Evolutionary conservation across 805 yeast species (phyloP).

Genomic region (Clavispora santaluciae): DNA sequence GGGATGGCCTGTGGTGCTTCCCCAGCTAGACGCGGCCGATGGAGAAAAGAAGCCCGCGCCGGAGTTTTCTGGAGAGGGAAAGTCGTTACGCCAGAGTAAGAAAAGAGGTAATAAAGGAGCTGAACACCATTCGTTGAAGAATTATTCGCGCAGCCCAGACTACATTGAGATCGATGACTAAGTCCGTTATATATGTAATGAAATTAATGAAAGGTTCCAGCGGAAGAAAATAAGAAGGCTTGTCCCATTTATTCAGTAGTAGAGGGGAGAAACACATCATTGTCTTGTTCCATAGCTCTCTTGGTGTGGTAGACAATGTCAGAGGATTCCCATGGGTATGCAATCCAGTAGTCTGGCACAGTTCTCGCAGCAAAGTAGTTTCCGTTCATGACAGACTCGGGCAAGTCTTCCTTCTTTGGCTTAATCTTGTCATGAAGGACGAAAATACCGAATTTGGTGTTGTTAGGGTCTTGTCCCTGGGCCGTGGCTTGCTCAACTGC

Average conservation of each 20-base stretch:
- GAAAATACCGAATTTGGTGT: slow-evolving; percentile 67
- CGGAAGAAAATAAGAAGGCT: background rate
- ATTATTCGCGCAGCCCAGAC: slow-evolving; percentile 69
- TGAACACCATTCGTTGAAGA: slow-evolving; percentile 49
- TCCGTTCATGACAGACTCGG: slow-evolving; percentile 57
- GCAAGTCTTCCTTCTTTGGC: slow-evolving; percentile 72
- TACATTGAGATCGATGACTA: slow-evolving; percentile 66
- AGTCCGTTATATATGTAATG: background rate
- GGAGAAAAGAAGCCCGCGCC: slow-evolving; percentile 17
- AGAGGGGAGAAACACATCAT: slow-evolving; percentile 49
- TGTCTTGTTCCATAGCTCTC: slow-evolving; percentile 62
- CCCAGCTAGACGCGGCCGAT: slow-evolving; percentile 27
- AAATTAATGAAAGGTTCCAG: background rate
- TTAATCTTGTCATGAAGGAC: slow-evolving; percentile 83
- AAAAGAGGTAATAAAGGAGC: slow-evolving; percentile 59
- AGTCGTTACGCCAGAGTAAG: slow-evolving; percentile 62
- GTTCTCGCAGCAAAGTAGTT: slow-evolving; percentile 71
- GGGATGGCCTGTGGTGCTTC: slow-evolving; percentile 75
- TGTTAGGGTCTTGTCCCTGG: slow-evolving; percentile 53
- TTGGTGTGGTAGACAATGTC: slow-evolving; percentile 77
- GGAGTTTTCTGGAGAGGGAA: slow-evolving; percentile 64
- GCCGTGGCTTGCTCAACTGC: slow-evolving; percentile 55
- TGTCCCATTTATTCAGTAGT: slow-evolving; percentile 12
- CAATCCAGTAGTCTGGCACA: slow-evolving; percentile 77
- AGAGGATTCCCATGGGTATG: slow-evolving; percentile 85